A percentile compares a stretch with the other conserved stretches of the same genome.
Evolutionary conservation across 805 yeast genomes (phyloP).

Genomic region (Ogataea philodendri): DNA sequence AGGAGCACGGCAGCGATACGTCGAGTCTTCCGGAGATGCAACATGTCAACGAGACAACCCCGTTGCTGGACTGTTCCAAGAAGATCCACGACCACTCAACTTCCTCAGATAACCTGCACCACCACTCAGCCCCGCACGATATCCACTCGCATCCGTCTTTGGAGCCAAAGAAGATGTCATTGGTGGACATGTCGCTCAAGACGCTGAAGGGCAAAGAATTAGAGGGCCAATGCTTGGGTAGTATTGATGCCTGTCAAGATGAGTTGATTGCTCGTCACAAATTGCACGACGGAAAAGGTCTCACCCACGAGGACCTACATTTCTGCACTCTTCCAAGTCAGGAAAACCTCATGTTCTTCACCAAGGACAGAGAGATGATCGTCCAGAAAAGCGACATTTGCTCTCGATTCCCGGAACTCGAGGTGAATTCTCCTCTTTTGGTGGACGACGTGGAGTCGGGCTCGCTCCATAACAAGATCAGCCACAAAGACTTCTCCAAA

Average conservation of each 20-base stretch:
- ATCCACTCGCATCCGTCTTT: not conserved
- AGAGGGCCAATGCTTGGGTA: slow-evolving; percentile 36
- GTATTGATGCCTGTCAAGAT: slow-evolving; percentile 28
- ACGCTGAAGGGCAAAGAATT: slow-evolving; percentile 29
- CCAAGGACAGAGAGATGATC: slow-evolving; percentile 26
- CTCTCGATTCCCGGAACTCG: slow-evolving; percentile 30
- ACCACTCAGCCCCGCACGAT: slow-evolving; percentile 5
- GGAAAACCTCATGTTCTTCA: slow-evolving; percentile 35
- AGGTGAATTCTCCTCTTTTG: slow-evolving; percentile 34
- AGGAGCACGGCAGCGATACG: slow-evolving; percentile 19
- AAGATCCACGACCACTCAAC: not conserved
- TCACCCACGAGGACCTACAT: slow-evolving; percentile 24
- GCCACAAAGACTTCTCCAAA: not conserved
- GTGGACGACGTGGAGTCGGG: too few relatives aligned
- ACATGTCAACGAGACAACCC: not conserved
- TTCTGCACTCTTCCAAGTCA: slow-evolving; percentile 35
- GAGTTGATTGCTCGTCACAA: slow-evolving; percentile 26
- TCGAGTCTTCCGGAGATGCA: not conserved
- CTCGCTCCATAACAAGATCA: too few relatives aligned
- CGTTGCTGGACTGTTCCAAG: slow-evolving; percentile 1
- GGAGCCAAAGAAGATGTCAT: slow-evolving; percentile 18
- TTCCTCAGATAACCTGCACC: not conserved
- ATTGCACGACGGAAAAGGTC: slow-evolving; percentile 19
- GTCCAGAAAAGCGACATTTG: slow-evolving; percentile 27
- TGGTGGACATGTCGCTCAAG: slow-evolving; percentile 32